phyloP scores from a whole-genome alignment of 2,329 filamentous ascomycete species.

The Pestalotiopsis sp. region DNA sequence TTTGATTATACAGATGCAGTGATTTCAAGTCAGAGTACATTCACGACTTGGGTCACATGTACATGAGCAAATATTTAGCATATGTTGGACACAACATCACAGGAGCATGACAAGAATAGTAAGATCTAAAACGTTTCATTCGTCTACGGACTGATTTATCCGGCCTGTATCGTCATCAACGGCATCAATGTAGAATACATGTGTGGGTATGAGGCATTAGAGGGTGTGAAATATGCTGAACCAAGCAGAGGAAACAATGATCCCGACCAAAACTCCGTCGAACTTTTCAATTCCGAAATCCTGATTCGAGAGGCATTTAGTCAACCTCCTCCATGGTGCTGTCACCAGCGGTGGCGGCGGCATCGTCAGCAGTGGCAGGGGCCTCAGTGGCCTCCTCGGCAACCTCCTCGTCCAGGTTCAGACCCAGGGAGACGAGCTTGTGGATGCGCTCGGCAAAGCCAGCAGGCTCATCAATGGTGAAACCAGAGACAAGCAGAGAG shows the following conservation, averaged over 20 bases:
- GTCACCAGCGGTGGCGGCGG: constrained; percentile 72
- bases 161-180: constrained; percentile 31
- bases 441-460: constrained; percentile 98
- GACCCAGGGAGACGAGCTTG: constrained; percentile 96
- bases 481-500: constrained; percentile 95
- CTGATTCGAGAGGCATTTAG: constrained; percentile 54
- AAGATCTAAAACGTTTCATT: constrained; percentile 23
- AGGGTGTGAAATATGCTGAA: constrained; percentile 24
- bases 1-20: too few species aligned
- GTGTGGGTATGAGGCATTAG: constrained; percentile 33
- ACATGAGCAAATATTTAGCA: too few species aligned
- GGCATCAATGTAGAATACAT: constrained; percentile 35
- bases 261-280: constrained; percentile 40
- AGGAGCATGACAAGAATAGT: neutral
- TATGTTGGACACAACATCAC: too few species aligned
- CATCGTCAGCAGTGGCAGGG: constrained; percentile 55
- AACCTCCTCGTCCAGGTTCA: constrained; percentile 95
- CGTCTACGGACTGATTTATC: constrained; percentile 29
- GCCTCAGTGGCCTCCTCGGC: constrained; percentile 62
- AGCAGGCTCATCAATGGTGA: constrained; percentile 99
- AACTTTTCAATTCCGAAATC: constrained; percentile 41
- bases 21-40: too few species aligned
- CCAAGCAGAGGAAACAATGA: constrained; percentile 33
- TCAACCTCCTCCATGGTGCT: constrained; percentile 99
- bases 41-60: too few species aligned